Conservation (phyloP, 257 asterid species). For the Nyctanthes arbortristis region DNA sequence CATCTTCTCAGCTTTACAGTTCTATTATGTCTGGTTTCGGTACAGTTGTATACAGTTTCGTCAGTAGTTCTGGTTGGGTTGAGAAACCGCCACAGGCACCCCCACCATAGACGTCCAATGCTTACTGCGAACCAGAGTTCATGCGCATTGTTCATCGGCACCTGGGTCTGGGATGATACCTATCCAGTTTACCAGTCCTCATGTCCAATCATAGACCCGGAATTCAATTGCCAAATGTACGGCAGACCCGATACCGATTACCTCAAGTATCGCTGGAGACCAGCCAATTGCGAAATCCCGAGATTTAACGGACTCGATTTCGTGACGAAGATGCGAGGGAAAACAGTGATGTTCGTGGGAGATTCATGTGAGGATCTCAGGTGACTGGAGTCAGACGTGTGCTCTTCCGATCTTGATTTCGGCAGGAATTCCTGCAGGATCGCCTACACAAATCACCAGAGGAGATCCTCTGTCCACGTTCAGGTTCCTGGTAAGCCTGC, state of each 20-base stretch:
- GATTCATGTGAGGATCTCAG: no score
- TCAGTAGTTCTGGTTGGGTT: slow-evolving; percentile 46
- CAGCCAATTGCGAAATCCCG: slow-evolving; percentile 76
- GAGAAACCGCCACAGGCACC: slow-evolving; percentile 42
- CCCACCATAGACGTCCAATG: slow-evolving; percentile 41
- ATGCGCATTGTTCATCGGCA: slow-evolving; percentile 71
- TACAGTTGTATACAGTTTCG: slow-evolving; percentile 34
- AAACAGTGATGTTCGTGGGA: slow-evolving; percentile 89
- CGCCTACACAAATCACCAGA: slow-evolving; percentile 57
- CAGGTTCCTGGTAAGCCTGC: slow-evolving; percentile 60
- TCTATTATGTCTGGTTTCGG: slow-evolving; percentile 28
- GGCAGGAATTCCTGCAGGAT: slow-evolving; percentile 50
- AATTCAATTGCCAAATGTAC: slow-evolving; percentile 75
- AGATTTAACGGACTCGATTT: slow-evolving; percentile 56
- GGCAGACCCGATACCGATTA: slow-evolving; percentile 95
- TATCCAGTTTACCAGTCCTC: slow-evolving; percentile 66
- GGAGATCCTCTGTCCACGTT: slow-evolving; percentile 78
- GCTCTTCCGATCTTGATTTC: no score
- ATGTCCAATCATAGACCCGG: slow-evolving; percentile 68
- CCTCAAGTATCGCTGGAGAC: slow-evolving; percentile 89
- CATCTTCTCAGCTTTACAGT: slow-evolving; percentile 23
- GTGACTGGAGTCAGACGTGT: no score
- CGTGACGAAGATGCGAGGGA: slow-evolving; percentile 57
- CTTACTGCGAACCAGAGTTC: slow-evolving; percentile 52
- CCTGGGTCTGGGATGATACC: slow-evolving; percentile 74